Evolutionary conservation across 768 basidiomycete species (phyloP), one percentile per base, ranked within the genome.

Genomic region (Hericium alpestre): DNA sequence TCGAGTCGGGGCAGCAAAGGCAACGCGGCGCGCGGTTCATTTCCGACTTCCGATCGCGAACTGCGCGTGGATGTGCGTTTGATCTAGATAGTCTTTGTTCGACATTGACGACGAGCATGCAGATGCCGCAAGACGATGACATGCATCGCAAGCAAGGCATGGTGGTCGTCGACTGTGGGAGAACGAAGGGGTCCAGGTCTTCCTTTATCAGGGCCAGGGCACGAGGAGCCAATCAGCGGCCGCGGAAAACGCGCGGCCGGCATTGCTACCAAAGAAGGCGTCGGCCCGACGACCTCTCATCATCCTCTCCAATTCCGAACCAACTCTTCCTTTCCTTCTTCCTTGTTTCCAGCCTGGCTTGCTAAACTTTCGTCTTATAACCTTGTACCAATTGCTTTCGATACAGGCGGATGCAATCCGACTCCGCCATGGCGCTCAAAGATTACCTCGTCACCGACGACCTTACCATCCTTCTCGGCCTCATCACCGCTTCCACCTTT

Each of bases 391-490:
- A 8, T 2, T 32, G 32, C 32, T 32, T 32, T 32, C 32, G 32
- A 46, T 15, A 46, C 43, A 46, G n/a, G 43, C 43, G 32, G 32
- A 32, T 32, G 32, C 32, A 32, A 2, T 46, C 43, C 16, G 43
- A n/a, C 43, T 46, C 43, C 22, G 38, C 65, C 51, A 73, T 76
- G 71, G 67, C 69, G 3, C 56, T 84, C 22, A 71, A 79, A 18
- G 78, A 86, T 59, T 83, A 81, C 58, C 72, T 90, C 20, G 79
- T 79, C 66, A 87, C 87, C 1, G 87, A 91, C 70, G 89, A 90
- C 72, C 70, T 88, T 55, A 89, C 89, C 38, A 80, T 90, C 58
- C 78, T 90, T 38, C 78, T 90, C 10, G 83, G 82, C 52, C 79
- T 91, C 60, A 83, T 86, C 38, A 82, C 83, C 4, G 86, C 84